These are phyloP conservation scores for Pleurostoma richardsiae DNA, from an alignment of 2,329 filamentous ascomycete species.

Conservation along the genomic window DNA sequence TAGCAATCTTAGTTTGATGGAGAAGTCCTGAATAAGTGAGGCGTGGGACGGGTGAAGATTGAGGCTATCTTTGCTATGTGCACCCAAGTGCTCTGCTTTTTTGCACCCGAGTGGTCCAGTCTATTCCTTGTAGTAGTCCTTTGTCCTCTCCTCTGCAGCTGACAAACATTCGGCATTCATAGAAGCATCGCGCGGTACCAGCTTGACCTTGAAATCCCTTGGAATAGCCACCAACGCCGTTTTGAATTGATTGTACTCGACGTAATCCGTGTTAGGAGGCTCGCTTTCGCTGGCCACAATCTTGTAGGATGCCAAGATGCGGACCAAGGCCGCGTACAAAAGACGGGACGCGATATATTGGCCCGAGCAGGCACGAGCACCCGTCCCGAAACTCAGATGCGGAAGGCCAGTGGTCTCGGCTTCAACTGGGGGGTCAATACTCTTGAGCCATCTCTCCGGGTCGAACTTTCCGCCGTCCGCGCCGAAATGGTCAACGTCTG, in stretches of 20 bases:
- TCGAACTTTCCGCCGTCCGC: conserved; percentile 37
- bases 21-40: too few relatives aligned
- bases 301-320: conserved; percentile 41
- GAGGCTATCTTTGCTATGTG: too few relatives aligned
- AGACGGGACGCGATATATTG: conserved; percentile 45
- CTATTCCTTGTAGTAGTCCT: conserved; percentile 39
- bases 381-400: conserved; percentile 47
- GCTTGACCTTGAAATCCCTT: conserved; percentile 49
- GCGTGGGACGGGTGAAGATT: too few relatives aligned
- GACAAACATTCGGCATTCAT: conserved; percentile 32
- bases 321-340: conserved; percentile 42
- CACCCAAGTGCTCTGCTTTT: too few relatives aligned
- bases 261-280: conserved; percentile 56
- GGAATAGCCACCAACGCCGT: conserved; percentile 56
- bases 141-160: conserved; percentile 37
- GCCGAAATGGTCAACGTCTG: conserved; percentile 44
- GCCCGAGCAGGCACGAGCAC: conserved; percentile 45
- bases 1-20: too few relatives aligned
- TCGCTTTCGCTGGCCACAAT: conserved; percentile 40
- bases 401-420: conserved; percentile 19
- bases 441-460: conserved; percentile 41
- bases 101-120: not conserved
- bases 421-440: conserved; percentile 25
- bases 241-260: conserved; percentile 58
- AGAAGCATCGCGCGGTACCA: conserved; percentile 43